Conservation (phyloP, 805 yeast species). For the Danielia oregonensis region DNA sequence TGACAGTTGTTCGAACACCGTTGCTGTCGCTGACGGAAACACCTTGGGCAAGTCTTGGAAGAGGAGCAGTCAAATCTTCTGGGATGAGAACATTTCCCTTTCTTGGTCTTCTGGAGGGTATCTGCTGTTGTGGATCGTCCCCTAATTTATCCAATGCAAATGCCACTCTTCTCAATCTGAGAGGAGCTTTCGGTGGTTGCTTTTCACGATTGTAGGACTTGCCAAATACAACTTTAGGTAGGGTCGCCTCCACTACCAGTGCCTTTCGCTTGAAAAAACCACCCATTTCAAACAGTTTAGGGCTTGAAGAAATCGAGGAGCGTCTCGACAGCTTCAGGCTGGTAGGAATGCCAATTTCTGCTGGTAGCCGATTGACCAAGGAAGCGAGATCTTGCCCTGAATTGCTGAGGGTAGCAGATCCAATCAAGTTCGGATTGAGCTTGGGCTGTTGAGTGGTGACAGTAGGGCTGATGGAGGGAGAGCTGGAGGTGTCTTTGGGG, state of each 20-base stretch:
- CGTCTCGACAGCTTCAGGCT: constrained; percentile 7
- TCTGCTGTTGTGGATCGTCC: constrained; percentile 61
- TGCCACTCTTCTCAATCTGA: constrained; percentile 57
- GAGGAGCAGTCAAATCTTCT: constrained; percentile 61
- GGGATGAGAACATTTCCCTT: constrained; percentile 55
- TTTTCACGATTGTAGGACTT: constrained; percentile 40
- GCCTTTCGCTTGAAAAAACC: constrained; percentile 17
- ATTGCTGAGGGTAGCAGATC: constrained; percentile 2
- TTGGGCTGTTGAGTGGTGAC: constrained; percentile 5
- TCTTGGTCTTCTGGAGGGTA: constrained; percentile 53
- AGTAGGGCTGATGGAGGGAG: constrained; percentile 3
- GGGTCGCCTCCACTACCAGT: constrained; percentile 5
- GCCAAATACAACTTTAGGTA: constrained; percentile 33
- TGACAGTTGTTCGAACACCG: constrained; percentile 13
- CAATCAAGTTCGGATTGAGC: constrained; percentile 12
- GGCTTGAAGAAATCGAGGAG: constrained; percentile 8
- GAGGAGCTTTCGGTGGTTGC: constrained; percentile 28
- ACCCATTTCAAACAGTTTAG: constrained; percentile 13
- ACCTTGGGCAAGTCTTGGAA: constrained; percentile 65
- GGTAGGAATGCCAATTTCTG: constrained; percentile 18
- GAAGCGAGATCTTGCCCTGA: constrained; percentile 21
- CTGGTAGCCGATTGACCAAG: constrained; percentile 24
- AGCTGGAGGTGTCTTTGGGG: constrained; percentile 3
- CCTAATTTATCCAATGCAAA: constrained; percentile 73
- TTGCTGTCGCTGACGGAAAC: constrained; percentile 45